Percentiles rank a stretch among this genome's conserved stretches.
Conservation (phyloP, 192 early-diverging fungal genomes). For the Dimargaris cristalligena region DNA sequence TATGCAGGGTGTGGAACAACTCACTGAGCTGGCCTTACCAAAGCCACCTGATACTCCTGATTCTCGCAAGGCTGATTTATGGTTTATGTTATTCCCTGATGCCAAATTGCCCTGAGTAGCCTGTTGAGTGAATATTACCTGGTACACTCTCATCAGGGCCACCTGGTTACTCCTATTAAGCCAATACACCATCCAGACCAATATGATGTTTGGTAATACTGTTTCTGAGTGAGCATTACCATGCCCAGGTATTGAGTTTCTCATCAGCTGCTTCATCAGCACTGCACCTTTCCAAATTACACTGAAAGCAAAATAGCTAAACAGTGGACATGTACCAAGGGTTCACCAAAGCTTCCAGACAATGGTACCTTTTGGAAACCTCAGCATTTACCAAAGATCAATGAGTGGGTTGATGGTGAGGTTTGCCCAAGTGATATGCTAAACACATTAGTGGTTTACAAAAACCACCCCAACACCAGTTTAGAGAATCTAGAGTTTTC, state of each 20-base stretch:
- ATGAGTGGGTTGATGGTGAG: neutral
- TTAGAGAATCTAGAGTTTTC: neutral
- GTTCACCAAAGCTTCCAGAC: neutral
- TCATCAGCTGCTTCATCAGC: neutral
- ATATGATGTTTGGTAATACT: neutral
- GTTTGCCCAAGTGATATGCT: neutral
- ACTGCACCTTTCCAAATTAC: neutral
- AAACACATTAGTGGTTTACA: neutral
- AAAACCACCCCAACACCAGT: neutral
- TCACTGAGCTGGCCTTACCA: too few species aligned
- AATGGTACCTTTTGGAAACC: neutral
- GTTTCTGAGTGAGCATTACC: neutral
- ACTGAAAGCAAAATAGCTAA: neutral
- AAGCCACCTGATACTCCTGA: too few species aligned
- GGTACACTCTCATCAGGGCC: neutral
- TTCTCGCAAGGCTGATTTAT: too few species aligned
- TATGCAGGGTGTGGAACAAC: too few species aligned
- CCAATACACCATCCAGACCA: neutral
- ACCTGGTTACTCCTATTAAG: neutral
- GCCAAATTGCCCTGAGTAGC: too few species aligned
- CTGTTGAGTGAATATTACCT: too few species aligned
- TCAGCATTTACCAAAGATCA: neutral
- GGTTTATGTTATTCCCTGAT: too few species aligned
- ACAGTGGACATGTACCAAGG: neutral
- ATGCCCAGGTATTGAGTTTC: neutral